Conservation (phyloP, 495 filamentous ascomycete species). For the Pseudoneurospora amorphoporcata region DNA sequence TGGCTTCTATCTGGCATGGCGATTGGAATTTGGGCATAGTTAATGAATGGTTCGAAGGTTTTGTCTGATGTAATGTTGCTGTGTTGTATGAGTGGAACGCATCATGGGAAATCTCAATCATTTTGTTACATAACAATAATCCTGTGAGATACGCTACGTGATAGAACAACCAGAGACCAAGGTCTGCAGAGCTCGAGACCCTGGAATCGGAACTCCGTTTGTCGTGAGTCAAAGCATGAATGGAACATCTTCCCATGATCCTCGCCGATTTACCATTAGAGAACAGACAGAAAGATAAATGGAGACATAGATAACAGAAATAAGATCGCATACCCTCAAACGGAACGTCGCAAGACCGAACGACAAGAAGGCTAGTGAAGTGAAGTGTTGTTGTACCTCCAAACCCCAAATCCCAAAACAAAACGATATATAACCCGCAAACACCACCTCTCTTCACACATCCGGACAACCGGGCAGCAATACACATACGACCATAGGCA, state of each 20-base stretch:
- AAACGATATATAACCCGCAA: background rate
- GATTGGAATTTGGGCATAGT: background rate
- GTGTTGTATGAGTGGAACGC: background rate
- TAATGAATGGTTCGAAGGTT: background rate
- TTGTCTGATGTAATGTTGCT: background rate
- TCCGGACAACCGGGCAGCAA: background rate
- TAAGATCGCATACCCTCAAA: too few relatives aligned
- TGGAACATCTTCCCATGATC: background rate
- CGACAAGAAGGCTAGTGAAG: background rate
- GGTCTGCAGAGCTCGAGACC: too few relatives aligned
- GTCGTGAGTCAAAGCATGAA: background rate
- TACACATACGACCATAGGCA: background rate
- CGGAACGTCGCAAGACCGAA: background rate
- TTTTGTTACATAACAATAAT: background rate
- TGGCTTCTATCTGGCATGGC: background rate
- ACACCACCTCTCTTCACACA: background rate
- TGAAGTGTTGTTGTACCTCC: background rate
- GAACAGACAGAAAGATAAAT: background rate
- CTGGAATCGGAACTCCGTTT: too few relatives aligned
- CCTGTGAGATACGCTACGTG: background rate
- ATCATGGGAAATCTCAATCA: background rate
- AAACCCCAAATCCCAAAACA: background rate
- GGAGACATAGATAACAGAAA: too few relatives aligned
- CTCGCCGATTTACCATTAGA: too few relatives aligned
- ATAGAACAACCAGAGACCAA: background rate